Evolutionary conservation across 495 filamentous ascomycete genomes (phyloP).

Genomic region (Neurospora sublineolata): DNA sequence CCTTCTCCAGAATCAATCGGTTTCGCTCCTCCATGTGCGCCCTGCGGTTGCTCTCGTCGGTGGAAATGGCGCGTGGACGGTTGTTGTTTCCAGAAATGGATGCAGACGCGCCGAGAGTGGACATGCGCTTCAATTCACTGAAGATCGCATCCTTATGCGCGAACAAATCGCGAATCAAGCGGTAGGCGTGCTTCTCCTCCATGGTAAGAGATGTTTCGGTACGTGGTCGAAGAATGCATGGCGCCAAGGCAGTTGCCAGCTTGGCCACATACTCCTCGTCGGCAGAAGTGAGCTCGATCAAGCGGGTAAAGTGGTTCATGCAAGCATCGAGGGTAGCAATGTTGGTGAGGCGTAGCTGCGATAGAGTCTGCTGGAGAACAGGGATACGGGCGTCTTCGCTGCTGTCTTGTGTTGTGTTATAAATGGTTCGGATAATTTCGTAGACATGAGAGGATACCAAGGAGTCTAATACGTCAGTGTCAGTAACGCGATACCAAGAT

Average conservation of each 20-base stretch:
- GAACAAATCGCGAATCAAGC: slow-evolving; percentile 86
- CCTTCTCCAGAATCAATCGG: slow-evolving; percentile 63
- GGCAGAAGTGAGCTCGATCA: slow-evolving; percentile 93
- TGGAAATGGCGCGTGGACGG: slow-evolving; percentile 80
- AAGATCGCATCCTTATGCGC: slow-evolving; percentile 91
- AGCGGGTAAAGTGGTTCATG: slow-evolving; percentile 92
- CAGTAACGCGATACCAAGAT: slow-evolving; percentile 5
- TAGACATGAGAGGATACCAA: slow-evolving; percentile 97
- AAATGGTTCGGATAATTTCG: slow-evolving; percentile 96
- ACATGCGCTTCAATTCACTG: slow-evolving; percentile 87
- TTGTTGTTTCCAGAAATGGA: slow-evolving; percentile 34
- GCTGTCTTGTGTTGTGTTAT: slow-evolving; percentile 65
- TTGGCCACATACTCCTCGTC: slow-evolving; percentile 74
- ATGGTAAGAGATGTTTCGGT: slow-evolving; percentile 80
- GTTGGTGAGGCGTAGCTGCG: slow-evolving; percentile 88
- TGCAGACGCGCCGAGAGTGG: slow-evolving; percentile 49
- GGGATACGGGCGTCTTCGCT: slow-evolving; percentile 64
- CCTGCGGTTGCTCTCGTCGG: slow-evolving; percentile 90
- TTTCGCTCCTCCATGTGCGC: slow-evolving; percentile 87
- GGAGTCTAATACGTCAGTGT: slow-evolving; percentile 50
- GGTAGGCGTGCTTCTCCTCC: slow-evolving; percentile 88
- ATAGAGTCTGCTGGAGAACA: slow-evolving; percentile 89
- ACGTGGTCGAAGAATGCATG: slow-evolving; percentile 80
- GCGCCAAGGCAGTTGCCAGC: slow-evolving; percentile 67
- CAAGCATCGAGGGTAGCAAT: slow-evolving; percentile 97